Percentiles rank a stretch among this genome's conserved stretches.
These are phyloP conservation scores for Pseudonitzschia delicatissima DNA, from an alignment of 108 stramenopile genomes.

Conservation along the genomic window DNA sequence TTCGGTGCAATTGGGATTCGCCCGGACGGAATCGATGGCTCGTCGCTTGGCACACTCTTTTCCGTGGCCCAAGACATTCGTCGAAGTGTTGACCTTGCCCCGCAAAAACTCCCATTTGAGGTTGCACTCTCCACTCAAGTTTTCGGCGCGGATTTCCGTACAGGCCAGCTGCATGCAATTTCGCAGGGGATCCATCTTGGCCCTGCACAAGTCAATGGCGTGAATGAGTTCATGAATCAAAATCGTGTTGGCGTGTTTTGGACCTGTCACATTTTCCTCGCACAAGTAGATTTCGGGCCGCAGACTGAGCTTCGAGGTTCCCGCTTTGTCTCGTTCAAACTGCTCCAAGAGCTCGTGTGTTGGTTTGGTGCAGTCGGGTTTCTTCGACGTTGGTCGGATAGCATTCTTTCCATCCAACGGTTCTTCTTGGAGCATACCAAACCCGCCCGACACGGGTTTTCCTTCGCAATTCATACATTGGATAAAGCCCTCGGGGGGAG, in stretches of 20 bases:
- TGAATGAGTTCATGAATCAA: constrained; percentile 88
- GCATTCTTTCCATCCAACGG: background rate
- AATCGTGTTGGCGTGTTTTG: constrained; percentile 69
- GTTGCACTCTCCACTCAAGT: constrained; percentile 85
- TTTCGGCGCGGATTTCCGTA: constrained; percentile 90
- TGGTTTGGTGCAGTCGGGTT: constrained; percentile 28
- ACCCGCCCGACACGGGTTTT: constrained; percentile 67
- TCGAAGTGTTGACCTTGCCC: constrained; percentile 34
- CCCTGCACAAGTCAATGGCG: constrained; percentile 86
- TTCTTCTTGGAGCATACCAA: constrained; percentile 79
- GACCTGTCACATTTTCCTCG: constrained; percentile 57
- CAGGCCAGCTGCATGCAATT: constrained; percentile 89
- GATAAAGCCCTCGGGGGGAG: constrained; percentile 75
- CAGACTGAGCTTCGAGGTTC: constrained; percentile 50
- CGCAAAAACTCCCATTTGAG: constrained; percentile 61
- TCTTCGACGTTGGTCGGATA: constrained; percentile 25
- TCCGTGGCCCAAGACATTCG: constrained; percentile 60
- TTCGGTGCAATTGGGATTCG: constrained; percentile 83
- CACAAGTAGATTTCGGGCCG: constrained; percentile 85
- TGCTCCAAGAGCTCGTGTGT: constrained; percentile 26
- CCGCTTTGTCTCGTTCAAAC: constrained; percentile 48
- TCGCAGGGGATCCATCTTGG: constrained; percentile 68
- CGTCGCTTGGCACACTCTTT: constrained; percentile 73
- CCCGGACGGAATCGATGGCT: constrained; percentile 70
- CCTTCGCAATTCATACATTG: constrained; percentile 74